Percentiles rank a stretch among this genome's conserved stretches.
These are phyloP conservation scores for Syzygium oleosum DNA, from an alignment of 345 rosid species.

Conservation along the genomic window DNA sequence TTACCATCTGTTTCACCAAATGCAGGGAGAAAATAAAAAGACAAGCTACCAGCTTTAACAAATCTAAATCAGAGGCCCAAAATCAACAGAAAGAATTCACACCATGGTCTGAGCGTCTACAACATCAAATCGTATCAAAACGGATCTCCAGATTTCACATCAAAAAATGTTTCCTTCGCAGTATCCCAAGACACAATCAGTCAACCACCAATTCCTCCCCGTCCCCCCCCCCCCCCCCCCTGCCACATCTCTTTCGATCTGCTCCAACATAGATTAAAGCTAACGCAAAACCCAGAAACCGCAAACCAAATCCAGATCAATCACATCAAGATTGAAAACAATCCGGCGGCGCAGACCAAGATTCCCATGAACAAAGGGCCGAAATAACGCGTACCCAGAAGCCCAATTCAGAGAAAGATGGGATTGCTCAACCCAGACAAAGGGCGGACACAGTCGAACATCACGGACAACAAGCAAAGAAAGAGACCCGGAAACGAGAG, in stretches of 20 bases:
- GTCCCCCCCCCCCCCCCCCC: neutral
- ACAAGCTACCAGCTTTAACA: constrained; percentile 12
- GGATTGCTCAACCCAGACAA: neutral
- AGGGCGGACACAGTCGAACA: neutral
- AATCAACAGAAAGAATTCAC: constrained; percentile 1
- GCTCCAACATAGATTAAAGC: neutral
- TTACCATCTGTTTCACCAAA: constrained; percentile 57
- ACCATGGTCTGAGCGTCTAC: neutral
- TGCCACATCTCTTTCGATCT: neutral
- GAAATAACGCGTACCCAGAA: neutral
- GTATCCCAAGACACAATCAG: neutral
- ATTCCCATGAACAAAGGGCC: neutral
- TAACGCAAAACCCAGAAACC: neutral
- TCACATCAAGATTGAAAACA: neutral
- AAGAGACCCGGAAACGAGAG: neutral
- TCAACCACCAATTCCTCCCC: neutral
- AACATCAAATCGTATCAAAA: neutral
- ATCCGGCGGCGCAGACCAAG: neutral
- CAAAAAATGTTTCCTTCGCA: neutral
- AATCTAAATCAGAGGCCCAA: constrained; percentile 16
- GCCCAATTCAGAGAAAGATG: neutral
- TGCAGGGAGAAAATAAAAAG: neutral
- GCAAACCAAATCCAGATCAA: neutral
- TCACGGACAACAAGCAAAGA: neutral
- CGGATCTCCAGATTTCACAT: neutral